A percentile compares a stretch with the other conserved stretches of the same genome.
phyloP scores from a whole-genome alignment of 1,284 basidiomycete genomes.

The Heterobasidion annosum region DNA sequence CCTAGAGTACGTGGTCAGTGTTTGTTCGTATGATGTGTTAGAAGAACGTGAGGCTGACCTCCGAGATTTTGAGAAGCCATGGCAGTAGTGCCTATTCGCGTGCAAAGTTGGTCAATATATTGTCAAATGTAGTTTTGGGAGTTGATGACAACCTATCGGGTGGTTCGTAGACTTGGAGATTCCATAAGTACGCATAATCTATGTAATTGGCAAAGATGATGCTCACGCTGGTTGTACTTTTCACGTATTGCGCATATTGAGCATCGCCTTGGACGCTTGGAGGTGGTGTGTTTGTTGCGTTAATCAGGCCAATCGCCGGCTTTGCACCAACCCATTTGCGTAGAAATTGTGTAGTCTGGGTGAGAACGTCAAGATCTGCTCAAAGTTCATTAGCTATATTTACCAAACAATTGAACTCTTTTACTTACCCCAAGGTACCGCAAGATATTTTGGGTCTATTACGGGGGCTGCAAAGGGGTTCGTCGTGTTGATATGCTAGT shows the following conservation, averaged over 20 bases:
- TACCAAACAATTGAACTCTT: not conserved
- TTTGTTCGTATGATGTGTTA: not conserved
- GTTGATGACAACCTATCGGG: not conserved
- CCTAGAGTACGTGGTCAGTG: not conserved
- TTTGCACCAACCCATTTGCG: not conserved
- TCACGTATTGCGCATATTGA: not conserved
- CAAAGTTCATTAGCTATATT: not conserved
- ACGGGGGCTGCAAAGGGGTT: not conserved
- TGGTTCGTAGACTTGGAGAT: no score
- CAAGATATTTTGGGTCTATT: not conserved
- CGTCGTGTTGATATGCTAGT: not conserved
- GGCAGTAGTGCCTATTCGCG: not conserved
- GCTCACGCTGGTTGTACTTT: not conserved
- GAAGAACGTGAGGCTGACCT: not conserved
- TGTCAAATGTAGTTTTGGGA: not conserved
- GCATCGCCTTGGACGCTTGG: not conserved
- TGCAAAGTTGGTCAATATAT: not conserved
- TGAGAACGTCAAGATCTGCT: not conserved
- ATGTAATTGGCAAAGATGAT: not conserved
- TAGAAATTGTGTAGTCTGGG: not conserved
- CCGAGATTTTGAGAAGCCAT: not conserved
- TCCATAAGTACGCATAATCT: not conserved
- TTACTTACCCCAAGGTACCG: not conserved
- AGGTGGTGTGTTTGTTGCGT: not conserved
- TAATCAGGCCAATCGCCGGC: not conserved